Evolutionary conservation across 768 basidiomycete species (phyloP).

Genomic region (Suillus luteus): DNA sequence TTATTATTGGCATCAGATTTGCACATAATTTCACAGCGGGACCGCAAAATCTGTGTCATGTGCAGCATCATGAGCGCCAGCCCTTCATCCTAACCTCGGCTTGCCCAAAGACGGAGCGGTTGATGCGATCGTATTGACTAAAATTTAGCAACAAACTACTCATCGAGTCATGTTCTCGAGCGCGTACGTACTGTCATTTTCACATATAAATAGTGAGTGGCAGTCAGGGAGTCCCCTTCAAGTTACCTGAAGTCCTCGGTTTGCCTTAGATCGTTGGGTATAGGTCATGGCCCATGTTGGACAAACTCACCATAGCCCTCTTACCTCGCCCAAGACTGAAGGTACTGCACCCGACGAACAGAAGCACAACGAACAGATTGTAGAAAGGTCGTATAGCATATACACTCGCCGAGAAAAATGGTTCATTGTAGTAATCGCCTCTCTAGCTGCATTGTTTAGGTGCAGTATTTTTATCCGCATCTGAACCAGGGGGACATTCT

Average conservation of each 20-base stretch:
- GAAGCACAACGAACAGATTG: not conserved
- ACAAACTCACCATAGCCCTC: not conserved
- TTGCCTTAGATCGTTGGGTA: not conserved
- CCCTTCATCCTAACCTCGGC: not conserved
- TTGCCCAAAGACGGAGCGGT: not conserved
- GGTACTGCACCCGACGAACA: not conserved
- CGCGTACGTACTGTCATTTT: not conserved
- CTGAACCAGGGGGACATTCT: not conserved
- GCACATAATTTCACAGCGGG: not conserved
- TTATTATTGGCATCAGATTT: not conserved
- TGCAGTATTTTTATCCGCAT: conserved; percentile 17
- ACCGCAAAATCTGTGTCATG: not conserved
- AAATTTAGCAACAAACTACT: not conserved
- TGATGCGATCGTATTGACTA: not conserved
- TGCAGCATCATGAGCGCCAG: not conserved
- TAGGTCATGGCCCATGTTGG: not conserved
- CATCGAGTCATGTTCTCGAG: not conserved
- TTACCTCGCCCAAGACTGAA: not conserved
- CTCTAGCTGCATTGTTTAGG: conserved; percentile 68
- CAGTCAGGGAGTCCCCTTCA: too few relatives aligned
- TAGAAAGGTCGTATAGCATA: conserved; percentile 42
- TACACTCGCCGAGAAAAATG: conserved; percentile 64
- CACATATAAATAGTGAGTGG: not conserved
- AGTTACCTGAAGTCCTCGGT: not conserved
- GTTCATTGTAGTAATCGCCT: conserved; percentile 60